Percentiles rank a stretch among this genome's conserved stretches.
Evolutionary conservation across 192 early-diverging fungal genomes (phyloP).

Genomic region (Coemansia sp.): DNA sequence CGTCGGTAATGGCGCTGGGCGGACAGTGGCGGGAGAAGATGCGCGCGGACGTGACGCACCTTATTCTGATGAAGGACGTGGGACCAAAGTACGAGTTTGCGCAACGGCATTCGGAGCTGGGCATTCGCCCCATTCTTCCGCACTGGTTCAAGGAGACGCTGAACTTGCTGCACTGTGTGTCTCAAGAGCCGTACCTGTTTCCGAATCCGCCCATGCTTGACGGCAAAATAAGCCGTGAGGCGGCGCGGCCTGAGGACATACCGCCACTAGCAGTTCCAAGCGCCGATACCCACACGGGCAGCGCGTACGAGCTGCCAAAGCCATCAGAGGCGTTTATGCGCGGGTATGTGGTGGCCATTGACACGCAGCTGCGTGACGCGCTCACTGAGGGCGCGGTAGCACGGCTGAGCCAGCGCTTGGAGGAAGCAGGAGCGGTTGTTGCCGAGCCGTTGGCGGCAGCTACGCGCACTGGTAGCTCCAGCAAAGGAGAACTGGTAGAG

Average conservation of each 20-base stretch:
- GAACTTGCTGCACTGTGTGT: conserved; percentile 50
- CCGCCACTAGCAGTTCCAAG: conserved; percentile 9
- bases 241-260: neutral
- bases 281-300: conserved; percentile 18
- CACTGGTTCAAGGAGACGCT: conserved; percentile 71
- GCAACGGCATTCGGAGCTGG: conserved; percentile 41
- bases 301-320: conserved; percentile 34
- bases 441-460: neutral
- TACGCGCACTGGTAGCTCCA: neutral
- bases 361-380: conserved; percentile 25
- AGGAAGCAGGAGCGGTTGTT: conserved; percentile 34
- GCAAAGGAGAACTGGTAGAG: conserved; percentile 13
- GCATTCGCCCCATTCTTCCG: conserved; percentile 62
- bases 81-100: conserved; percentile 50
- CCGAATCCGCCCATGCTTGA: conserved; percentile 47
- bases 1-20: conserved; percentile 44
- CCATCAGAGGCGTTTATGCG: conserved; percentile 19
- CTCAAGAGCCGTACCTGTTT: conserved; percentile 51
- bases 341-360: conserved; percentile 35
- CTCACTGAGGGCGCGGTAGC: conserved; percentile 23
- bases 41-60: conserved; percentile 41
- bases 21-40: conserved; percentile 48
- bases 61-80: conserved; percentile 25
- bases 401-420: conserved; percentile 32
- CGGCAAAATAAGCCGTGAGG: neutral